These are phyloP conservation scores for Candida namnaoensis DNA, from an alignment of 805 yeast genomes.

Conservation along the genomic window DNA sequence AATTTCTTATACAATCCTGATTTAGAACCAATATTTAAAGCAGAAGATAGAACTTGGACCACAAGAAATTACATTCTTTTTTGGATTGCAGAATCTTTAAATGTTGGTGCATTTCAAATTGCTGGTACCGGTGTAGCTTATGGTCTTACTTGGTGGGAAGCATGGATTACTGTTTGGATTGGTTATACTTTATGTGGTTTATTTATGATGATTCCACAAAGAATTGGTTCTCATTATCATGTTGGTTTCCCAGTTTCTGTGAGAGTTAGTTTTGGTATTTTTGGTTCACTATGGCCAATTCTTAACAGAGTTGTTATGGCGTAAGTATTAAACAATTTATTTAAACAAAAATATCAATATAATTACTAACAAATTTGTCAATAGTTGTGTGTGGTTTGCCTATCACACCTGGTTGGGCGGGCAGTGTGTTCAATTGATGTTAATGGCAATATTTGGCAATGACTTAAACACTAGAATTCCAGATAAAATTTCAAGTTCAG, in stretches of 20 bases:
- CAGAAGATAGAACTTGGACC: conserved; percentile 68
- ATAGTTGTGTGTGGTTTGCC: conserved; percentile 79
- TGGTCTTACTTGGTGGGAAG: conserved; percentile 86
- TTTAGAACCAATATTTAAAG: conserved; percentile 65
- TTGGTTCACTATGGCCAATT: conserved; percentile 85
- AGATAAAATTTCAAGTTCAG: conserved; percentile 47
- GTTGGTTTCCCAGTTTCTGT: conserved; percentile 78
- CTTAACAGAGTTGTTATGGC: conserved; percentile 85
- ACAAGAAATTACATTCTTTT: conserved; percentile 76
- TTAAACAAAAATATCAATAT: no score
- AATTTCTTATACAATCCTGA: conserved; percentile 68
- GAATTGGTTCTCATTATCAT: conserved; percentile 77
- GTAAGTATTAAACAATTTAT: no score
- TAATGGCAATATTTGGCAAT: conserved; percentile 66
- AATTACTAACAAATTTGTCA: no score
- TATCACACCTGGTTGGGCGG: conserved; percentile 85
- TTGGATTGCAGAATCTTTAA: conserved; percentile 88
- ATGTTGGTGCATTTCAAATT: conserved; percentile 86
- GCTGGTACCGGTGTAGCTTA: conserved; percentile 77
- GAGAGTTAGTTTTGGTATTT: conserved; percentile 79
- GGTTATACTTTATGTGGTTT: conserved; percentile 68
- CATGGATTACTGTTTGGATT: conserved; percentile 83
- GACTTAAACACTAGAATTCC: conserved; percentile 54
- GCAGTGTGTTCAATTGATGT: conserved; percentile 70
- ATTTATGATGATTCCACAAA: conserved; percentile 62